Conservation (phyloP, 2,329 filamentous ascomycete species). For the Pyrenochaeta sp. region DNA sequence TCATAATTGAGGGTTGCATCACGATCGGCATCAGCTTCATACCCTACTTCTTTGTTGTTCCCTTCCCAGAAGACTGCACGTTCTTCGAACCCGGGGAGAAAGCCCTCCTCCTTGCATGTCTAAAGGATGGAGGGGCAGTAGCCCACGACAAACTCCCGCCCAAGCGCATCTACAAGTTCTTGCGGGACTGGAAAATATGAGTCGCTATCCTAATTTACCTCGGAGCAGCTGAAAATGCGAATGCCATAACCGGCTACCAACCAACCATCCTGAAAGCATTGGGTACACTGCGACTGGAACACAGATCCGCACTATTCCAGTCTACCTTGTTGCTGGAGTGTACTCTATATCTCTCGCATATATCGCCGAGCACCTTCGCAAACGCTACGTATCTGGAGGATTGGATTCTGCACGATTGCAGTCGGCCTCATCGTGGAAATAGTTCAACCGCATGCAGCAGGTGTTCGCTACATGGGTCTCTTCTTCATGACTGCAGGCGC, state of each 20-base stretch:
- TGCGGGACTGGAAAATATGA: constrained; percentile 64
- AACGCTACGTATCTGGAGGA: constrained; percentile 27
- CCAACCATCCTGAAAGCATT: constrained; percentile 46
- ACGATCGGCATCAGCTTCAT: constrained; percentile 58
- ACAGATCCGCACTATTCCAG: constrained; percentile 47
- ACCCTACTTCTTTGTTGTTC: constrained; percentile 60
- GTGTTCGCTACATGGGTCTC: constrained; percentile 59
- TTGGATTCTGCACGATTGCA: constrained; percentile 47
- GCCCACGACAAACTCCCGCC: constrained; percentile 56
- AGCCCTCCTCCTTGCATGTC: constrained; percentile 60
- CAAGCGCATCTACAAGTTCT: constrained; percentile 48
- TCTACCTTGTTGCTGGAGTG: constrained; percentile 24
- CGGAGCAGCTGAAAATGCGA: constrained; percentile 27
- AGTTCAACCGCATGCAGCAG: constrained; percentile 39
- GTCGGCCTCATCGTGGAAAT: constrained; percentile 60
- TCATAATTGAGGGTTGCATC: constrained; percentile 66
- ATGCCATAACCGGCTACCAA: constrained; percentile 43
- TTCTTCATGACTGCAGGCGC: constrained; percentile 62
- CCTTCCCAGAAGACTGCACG: constrained; percentile 55
- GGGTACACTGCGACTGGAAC: constrained; percentile 46
- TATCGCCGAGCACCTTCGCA: constrained; percentile 22
- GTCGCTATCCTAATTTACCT: constrained; percentile 22
- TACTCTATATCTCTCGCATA: constrained; percentile 29
- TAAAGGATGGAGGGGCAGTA: constrained; percentile 51
- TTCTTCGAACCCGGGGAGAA: constrained; percentile 60